Base-by-base conservation (phyloP, 1,284 basidiomycete genomes). In the Inonotus obliquus region DNA sequence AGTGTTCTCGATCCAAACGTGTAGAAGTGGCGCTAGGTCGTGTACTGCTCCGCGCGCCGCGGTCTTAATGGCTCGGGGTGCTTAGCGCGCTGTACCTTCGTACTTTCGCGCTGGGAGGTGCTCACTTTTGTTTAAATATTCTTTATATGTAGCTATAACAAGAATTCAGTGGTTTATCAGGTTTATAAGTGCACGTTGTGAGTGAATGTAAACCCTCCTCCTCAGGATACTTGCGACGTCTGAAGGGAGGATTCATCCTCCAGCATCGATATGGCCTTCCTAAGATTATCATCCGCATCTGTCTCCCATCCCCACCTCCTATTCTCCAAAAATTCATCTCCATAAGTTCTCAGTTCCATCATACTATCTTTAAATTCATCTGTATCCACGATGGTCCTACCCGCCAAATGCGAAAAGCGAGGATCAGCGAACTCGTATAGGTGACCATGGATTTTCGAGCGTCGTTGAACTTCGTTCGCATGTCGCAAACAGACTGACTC, bases 401-500 rank as follows among this genome's bases (percentile, higher is more conserved):
- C 25, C 25, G 44, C 32, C 0, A 61, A 65, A 13, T 65, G 55
- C 27, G 67, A 65, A 13, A 65, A 55, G 65, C 57, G 29, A 69
- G 53, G 10, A 65, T 66, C 41, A 60, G 58, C 17, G 69, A 72
- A 65, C n/a, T 67, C 67, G 54, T 70, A 71, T 7, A 69, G 51
- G 27, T 62, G 23, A 41, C 72, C 71, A 49, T 70, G 71, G 2
- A 66, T 45, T 13, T 67, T 64, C 11, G 73, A 73, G 11, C 67
- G 61, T 47, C 67, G 64, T 17, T 69, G 70, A 19, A 74, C 69
- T 54, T 72, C 69, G 54, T 66, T 67, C 3, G 69, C 72, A 10
- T 74, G 67, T 6, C 76, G 75, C 2, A 74, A 70, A 2, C 76
- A 74, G n/a, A 76, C 66, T 5, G 63, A 51, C 63, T 78, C 75